Evolutionary conservation across 2,329 filamentous ascomycete genomes (phyloP), one percentile per base, ranked within the genome.

Genomic region (Beauveria sp.): DNA sequence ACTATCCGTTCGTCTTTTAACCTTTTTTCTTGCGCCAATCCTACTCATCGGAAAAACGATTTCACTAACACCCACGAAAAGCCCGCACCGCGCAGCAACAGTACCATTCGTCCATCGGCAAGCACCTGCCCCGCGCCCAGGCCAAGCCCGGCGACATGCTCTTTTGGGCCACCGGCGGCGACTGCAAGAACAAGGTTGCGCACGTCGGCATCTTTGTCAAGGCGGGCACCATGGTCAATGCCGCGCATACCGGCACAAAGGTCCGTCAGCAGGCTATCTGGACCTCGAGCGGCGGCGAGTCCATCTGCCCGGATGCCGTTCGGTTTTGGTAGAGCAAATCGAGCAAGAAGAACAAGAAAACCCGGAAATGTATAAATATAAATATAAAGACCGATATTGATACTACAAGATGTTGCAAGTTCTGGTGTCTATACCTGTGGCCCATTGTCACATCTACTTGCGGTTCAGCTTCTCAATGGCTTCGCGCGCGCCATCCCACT

Each of bases 401-500:
- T 30, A 6, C n/a, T 51, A 14, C 37, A 12, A n/a, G 40, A 43
- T 30, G 24, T 8, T 28, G 22, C 22, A 28, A 18, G 46, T 28
- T 3, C 9, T 20, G 10, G 10, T 34, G 8, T 30, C 10, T 8
- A 43, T 24, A 30, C 28, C 30, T 14, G 30, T 3, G 10, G 30
- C 30, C 30, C 3, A 30, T 30, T 10, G 10, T 34, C 12, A 1
- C 28, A 10, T 9, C 18, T 44, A 28, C 5, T 55, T 55, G 52
- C 24, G 40, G 30, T 75, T 73, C 7, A 70, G 64, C 59, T 64
- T 67, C 55, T 72, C 63, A 64, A 77, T 73, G 46, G 70, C 71
- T 1, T 69, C 69, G 44, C 69, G 68, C 3, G 77, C 76, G 1
- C 73, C 75, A 12, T 68, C 64, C 76, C 77, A 80, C 28, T 66